phyloP scores from a whole-genome alignment of 805 yeast genomes.

The Jamesozyma lodderae region DNA sequence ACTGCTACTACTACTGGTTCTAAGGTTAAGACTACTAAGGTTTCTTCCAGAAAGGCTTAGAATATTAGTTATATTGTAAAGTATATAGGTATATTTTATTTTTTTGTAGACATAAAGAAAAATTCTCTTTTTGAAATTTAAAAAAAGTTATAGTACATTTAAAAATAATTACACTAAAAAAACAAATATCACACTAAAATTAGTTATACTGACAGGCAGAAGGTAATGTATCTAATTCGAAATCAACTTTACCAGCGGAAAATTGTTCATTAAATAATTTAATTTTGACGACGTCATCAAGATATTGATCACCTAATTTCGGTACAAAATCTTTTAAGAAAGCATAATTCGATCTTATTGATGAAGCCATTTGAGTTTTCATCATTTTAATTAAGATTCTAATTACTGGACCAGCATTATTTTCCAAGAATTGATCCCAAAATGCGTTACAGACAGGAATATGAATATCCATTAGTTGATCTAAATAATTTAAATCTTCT shows the following conservation, averaged over 20 bases:
- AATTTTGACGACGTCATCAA: constrained; percentile 13
- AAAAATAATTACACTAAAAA: neutral
- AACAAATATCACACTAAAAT: neutral
- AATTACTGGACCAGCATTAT: constrained; percentile 9
- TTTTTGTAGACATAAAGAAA: too few species aligned
- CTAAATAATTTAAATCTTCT: constrained; percentile 8
- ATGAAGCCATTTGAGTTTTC: constrained; percentile 10
- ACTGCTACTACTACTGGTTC: constrained; percentile 11
- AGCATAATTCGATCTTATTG: constrained; percentile 9
- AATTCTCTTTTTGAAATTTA: too few species aligned
- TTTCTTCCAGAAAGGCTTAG: constrained; percentile 29
- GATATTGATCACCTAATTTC: constrained; percentile 9
- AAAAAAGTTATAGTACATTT: neutral
- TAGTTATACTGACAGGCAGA: constrained; percentile 12
- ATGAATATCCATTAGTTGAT: constrained; percentile 14
- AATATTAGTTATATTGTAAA: too few species aligned
- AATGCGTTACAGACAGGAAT: constrained; percentile 17
- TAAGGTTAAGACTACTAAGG: constrained; percentile 13
- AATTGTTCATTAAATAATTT: constrained; percentile 15
- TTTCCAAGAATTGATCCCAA: constrained; percentile 13
- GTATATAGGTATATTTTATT: too few species aligned
- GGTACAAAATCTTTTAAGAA: constrained; percentile 12
- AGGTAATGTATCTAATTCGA: constrained; percentile 14
- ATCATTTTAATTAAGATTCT: constrained; percentile 9
- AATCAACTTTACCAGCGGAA: constrained; percentile 16